Evolutionary conservation across 768 basidiomycete species (phyloP).

Genomic region (Phaffia tasmanica): DNA sequence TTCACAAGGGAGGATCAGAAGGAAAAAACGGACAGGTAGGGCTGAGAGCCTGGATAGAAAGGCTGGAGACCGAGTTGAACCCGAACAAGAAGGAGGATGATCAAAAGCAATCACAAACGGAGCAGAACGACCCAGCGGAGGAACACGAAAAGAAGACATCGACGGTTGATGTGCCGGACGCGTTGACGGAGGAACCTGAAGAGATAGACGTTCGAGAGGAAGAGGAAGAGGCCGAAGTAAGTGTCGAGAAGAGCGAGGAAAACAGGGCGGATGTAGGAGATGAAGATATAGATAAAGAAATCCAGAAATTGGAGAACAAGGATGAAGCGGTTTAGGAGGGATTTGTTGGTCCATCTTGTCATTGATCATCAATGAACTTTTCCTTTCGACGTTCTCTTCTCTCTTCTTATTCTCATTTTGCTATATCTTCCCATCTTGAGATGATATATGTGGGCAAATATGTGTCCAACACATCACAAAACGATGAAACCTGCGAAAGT

Average conservation of each 20-base stretch:
- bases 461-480: too few species aligned
- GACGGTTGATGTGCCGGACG: neutral
- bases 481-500: too few species aligned
- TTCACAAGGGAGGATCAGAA: neutral
- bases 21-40: neutral
- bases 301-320: conserved; percentile 15
- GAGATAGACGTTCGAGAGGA: neutral
- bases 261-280: neutral
- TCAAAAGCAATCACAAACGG: neutral
- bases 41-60: neutral
- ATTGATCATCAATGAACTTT: conserved; percentile 4
- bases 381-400: conserved; percentile 6
- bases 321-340: neutral
- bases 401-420: neutral
- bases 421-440: too few species aligned
- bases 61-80: neutral
- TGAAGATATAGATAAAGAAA: conserved; percentile 14
- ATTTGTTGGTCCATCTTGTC: neutral
- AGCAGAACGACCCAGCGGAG: neutral
- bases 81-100: conserved; percentile 1
- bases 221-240: neutral
- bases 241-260: neutral
- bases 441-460: too few species aligned
- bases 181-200: conserved; percentile 18
- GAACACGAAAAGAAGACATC: too few species aligned